Evolutionary conservation across 1,284 basidiomycete species (phyloP).

Genomic region (Puccinia horiana): DNA sequence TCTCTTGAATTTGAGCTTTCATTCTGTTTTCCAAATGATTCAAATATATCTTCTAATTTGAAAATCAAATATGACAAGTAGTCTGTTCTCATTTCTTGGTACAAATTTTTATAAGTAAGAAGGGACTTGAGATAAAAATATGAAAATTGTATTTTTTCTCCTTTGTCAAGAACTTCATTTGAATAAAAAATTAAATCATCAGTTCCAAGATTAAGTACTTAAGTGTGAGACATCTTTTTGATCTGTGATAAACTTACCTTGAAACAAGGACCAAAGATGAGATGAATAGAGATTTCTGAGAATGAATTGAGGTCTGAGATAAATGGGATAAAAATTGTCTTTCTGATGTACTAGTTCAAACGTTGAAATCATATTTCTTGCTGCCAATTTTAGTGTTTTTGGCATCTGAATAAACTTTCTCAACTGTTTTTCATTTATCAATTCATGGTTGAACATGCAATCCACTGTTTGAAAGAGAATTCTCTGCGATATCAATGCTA

Average conservation of each 20-base stretch:
- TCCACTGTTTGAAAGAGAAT: background rate
- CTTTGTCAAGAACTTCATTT: constrained; percentile 1
- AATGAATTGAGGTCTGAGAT: constrained; percentile 6
- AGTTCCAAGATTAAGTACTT: background rate
- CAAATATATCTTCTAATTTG: background rate
- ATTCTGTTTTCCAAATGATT: background rate
- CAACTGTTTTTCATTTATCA: background rate
- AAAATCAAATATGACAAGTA: background rate
- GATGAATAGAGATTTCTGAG: background rate
- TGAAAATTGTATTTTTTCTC: background rate
- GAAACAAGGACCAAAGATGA: background rate
- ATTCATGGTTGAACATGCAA: background rate
- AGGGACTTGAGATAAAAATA: background rate
- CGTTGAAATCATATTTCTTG: background rate
- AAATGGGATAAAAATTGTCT: background rate
- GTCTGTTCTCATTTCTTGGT: background rate
- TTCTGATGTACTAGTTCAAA: background rate
- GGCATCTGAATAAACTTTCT: background rate
- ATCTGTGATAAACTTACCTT: background rate
- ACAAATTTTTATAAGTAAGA: background rate
- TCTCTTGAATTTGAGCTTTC: background rate
- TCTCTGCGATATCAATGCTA: background rate
- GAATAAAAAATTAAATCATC: background rate
- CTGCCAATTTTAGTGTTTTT: constrained; percentile 8
- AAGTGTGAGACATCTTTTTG: background rate